Conservation (phyloP, 106 monocot genomes). For the Narthecium ossifragum region DNA sequence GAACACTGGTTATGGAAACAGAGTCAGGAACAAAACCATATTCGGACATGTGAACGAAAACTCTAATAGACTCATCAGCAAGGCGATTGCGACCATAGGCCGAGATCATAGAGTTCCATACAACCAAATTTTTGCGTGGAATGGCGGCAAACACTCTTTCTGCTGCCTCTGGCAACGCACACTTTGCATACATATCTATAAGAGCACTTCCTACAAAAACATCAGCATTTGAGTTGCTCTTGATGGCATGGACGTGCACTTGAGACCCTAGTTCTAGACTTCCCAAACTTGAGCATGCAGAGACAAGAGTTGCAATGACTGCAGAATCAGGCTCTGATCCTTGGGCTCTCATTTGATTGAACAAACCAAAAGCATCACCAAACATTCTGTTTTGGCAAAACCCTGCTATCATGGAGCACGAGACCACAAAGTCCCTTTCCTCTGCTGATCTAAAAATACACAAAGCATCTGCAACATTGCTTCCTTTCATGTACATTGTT, state of each 20-base stretch:
- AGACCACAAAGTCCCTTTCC: conserved; percentile 24
- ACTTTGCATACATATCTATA: conserved; percentile 43
- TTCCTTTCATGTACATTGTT: conserved; percentile 40
- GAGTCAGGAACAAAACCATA: conserved; percentile 34
- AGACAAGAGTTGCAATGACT: conserved; percentile 18
- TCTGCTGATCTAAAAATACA: conserved; percentile 22
- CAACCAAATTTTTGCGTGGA: conserved; percentile 26
- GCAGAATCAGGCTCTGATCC: conserved; percentile 26
- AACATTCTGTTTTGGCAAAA: conserved; percentile 25
- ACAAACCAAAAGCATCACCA: conserved; percentile 15
- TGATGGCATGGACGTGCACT: conserved; percentile 30
- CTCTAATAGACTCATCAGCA: conserved; percentile 13
- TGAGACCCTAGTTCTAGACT: conserved; percentile 17
- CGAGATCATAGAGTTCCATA: conserved; percentile 47
- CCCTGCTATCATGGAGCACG: conserved; percentile 46
- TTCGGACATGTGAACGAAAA: conserved; percentile 20
- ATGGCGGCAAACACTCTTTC: conserved; percentile 9
- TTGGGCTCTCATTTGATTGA: conserved; percentile 17
- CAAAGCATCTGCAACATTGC: conserved; percentile 11
- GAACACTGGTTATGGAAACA: conserved; percentile 36
- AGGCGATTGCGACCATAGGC: conserved; percentile 26
- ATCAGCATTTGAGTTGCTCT: conserved; percentile 20
- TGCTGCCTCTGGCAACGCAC: conserved; percentile 17
- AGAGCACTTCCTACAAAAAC: conserved; percentile 29
- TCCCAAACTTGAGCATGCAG: conserved; percentile 16